Base-by-base conservation (phyloP, 805 yeast genomes). In the Tetrapisispora arboricola region DNA sequence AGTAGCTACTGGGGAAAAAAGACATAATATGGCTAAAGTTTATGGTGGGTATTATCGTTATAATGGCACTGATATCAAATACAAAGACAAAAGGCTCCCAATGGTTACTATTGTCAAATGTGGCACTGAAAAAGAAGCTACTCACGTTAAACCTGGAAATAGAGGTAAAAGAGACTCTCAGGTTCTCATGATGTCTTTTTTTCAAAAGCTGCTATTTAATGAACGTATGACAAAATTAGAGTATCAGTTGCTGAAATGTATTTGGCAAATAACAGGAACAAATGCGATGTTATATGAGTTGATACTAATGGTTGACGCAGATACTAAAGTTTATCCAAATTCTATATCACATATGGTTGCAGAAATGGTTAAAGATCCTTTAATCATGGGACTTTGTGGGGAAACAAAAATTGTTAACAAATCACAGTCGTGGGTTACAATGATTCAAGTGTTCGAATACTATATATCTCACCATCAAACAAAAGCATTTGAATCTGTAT, bases 21-120 rank as follows among this genome's bases (percentile, higher is more conserved):
- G 98, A 60, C 98, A 92, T 57, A 90, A 90, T 60, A 87, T 87
- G 95, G 96, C 98, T 21, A 90, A 88, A 63, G 87, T 90, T 4
- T 90, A 86, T 55, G 78, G 95, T 12, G 98, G 98, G 0, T 90
- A 84, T 59, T 90, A 92, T 66, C 80, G 78, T 49, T 92, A 88
- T 57, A 78, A 84, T 51, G 83, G 83, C 48, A 83, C 90, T 1
- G 77, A 86, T 32, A 84, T 88, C 2, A 64, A 66, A 1, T 87
- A 83, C 45, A 81, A 82, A 50, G 96, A 90, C 63, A 87, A 84
- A 58, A 72, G 86, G 47, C 83, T 84, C 18, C 96, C 96, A 1
- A 68, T 87, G 49, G 58, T 88, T 17, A 67, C 80, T 24, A 68
- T 88, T 51, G 92, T 84, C 26, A 87, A 87, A 60, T 83, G 94